These are phyloP conservation scores for Clitopilus hobsonii DNA, from an alignment of 768 basidiomycete genomes.

Conservation along the genomic window DNA sequence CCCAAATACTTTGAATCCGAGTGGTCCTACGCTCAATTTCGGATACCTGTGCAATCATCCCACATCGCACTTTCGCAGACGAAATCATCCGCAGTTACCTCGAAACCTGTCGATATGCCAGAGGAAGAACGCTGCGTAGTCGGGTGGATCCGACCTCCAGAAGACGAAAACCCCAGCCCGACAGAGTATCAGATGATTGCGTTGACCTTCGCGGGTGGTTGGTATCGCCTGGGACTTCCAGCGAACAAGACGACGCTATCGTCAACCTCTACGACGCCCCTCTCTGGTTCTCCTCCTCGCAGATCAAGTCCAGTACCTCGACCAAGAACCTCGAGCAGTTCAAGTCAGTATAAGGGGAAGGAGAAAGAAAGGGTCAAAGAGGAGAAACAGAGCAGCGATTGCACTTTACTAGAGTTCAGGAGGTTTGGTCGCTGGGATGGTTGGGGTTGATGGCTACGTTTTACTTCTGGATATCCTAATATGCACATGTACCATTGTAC, in stretches of 20 bases:
- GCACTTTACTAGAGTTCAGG: constrained; percentile 71
- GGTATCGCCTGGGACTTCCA: constrained; percentile 80
- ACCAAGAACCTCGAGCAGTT: constrained; percentile 49
- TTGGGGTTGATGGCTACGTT: constrained; percentile 48
- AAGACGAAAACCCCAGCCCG: constrained; percentile 26
- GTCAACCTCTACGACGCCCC: constrained; percentile 7
- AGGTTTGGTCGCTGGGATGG: constrained; percentile 89
- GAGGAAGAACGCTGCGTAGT: constrained; percentile 86
- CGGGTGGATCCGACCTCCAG: constrained; percentile 69
- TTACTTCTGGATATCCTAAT: not conserved
- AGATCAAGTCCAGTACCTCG: constrained; percentile 32
- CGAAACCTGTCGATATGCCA: constrained; percentile 53
- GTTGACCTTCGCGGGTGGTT: constrained; percentile 85
- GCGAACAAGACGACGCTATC: constrained; percentile 12
- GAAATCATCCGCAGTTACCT: constrained; percentile 43
- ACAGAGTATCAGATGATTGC: constrained; percentile 76
- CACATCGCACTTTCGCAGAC: constrained; percentile 64
- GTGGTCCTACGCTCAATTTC: constrained; percentile 93
- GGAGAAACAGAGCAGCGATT: constrained; percentile 57
- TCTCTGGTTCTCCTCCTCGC: constrained; percentile 41
- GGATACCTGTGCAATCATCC: constrained; percentile 79
- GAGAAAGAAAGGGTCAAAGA: constrained; percentile 65
- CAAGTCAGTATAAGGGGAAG: constrained; percentile 42
- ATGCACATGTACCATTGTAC: not conserved
- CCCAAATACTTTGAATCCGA: constrained; percentile 94